Conservation (phyloP, 495 filamentous ascomycete species). For the Aeminium ludgeri region DNA sequence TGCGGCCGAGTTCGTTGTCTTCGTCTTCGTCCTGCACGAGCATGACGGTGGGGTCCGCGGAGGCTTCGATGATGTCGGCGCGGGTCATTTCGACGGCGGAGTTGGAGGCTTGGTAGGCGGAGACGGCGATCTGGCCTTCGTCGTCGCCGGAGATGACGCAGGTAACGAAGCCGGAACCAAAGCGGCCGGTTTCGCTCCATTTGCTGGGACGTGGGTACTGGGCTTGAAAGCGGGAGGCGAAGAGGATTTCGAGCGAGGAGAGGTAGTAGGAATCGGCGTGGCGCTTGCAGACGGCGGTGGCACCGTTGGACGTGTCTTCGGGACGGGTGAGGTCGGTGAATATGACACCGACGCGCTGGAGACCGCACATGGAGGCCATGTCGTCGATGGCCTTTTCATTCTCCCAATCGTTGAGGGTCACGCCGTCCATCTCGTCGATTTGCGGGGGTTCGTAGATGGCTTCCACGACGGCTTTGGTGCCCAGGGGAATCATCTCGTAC, state of each 20-base stretch:
- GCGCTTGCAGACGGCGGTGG: conserved; percentile 82
- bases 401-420: conserved; percentile 75
- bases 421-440: conserved; percentile 73
- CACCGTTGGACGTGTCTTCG: conserved; percentile 51
- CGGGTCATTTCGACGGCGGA: conserved; percentile 92
- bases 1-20: conserved; percentile 48
- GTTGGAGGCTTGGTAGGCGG: conserved; percentile 87
- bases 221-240: conserved; percentile 74
- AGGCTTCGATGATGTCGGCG: conserved; percentile 89
- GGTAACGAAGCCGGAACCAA: conserved; percentile 94
- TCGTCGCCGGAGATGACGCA: conserved; percentile 89
- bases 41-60: conserved; percentile 84
- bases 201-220: conserved; percentile 80
- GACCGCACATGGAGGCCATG: conserved; percentile 65
- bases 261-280: conserved; percentile 92
- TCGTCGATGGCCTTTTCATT: conserved; percentile 71
- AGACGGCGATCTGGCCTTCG: conserved; percentile 69
- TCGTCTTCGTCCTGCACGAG: conserved; percentile 85
- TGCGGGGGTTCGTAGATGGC: conserved; percentile 97
- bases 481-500: conserved; percentile 82
- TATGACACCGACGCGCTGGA: conserved; percentile 84
- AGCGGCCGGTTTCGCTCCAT: conserved; percentile 89
- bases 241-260: conserved; percentile 79
- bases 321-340: conserved; percentile 87
- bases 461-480: conserved; percentile 91